Percentiles rank a stretch among this genome's conserved stretches.
phyloP scores from a whole-genome alignment of 164 flowering plant genomes.

The Akebia trifoliata region DNA sequence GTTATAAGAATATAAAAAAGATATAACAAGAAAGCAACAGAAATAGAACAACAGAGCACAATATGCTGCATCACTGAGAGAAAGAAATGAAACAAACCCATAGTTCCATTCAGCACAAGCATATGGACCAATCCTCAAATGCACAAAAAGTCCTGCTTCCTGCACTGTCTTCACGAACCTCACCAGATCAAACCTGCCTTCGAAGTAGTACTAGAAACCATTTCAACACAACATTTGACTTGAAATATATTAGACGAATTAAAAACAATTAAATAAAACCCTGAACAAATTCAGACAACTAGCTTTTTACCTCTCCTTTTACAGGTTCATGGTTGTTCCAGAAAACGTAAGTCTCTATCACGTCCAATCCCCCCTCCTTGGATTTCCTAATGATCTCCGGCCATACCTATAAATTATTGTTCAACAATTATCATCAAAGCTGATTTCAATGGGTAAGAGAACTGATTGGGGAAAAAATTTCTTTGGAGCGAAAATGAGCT shows the following conservation, averaged over 20 bases:
- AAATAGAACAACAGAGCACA: too few relatives aligned
- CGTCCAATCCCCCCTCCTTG: slow-evolving; percentile 62
- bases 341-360: slow-evolving; percentile 57
- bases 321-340: slow-evolving; percentile 64
- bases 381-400: slow-evolving; percentile 47
- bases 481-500: background rate
- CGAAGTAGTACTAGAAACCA: slow-evolving; percentile 44
- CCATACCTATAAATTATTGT: slow-evolving; percentile 38
- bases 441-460: too few relatives aligned
- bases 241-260: too few relatives aligned
- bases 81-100: too few relatives aligned
- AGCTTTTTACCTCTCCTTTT: slow-evolving; percentile 36
- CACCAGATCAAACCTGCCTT: slow-evolving; percentile 48
- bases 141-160: slow-evolving; percentile 50
- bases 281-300: background rate
- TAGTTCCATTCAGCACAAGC: slow-evolving; percentile 76
- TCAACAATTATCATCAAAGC: background rate
- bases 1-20: too few relatives aligned
- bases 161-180: slow-evolving; percentile 51
- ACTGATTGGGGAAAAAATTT: too few relatives aligned
- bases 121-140: slow-evolving; percentile 62
- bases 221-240: slow-evolving; percentile 5
- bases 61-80: too few relatives aligned
- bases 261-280: background rate
- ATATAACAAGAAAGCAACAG: too few relatives aligned